Evolutionary conservation across 2,329 filamentous ascomycete genomes (phyloP).

Genomic region (Dothistroma pini): DNA sequence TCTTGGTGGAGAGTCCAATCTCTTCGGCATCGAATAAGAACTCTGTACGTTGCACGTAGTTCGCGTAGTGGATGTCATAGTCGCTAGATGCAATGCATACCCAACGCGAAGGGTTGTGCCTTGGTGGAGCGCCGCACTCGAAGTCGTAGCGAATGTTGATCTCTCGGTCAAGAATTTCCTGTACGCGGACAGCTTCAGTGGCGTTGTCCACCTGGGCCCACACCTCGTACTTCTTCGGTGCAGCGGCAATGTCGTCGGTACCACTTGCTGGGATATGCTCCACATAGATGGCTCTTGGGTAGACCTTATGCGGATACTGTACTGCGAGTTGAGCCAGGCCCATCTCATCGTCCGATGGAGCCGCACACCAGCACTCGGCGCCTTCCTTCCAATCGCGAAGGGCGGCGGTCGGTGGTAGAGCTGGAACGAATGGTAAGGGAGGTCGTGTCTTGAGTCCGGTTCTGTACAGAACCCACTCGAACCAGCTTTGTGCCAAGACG

Average conservation of each 20-base stretch:
- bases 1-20: constrained; percentile 31
- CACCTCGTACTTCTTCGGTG: constrained; percentile 44
- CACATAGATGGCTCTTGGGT: constrained; percentile 41
- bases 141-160: constrained; percentile 8
- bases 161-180: constrained; percentile 18
- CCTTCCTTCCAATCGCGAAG: constrained; percentile 70
- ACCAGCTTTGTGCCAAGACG: constrained; percentile 27
- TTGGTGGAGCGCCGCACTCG: constrained; percentile 17
- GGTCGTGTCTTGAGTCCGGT: neutral
- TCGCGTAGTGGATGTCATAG: constrained; percentile 41
- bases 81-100: constrained; percentile 40
- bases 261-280: constrained; percentile 44
- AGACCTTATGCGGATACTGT: constrained; percentile 35
- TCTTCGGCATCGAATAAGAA: constrained; percentile 30
- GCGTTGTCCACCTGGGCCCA: constrained; percentile 39
- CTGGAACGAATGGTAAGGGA: neutral
- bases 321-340: constrained; percentile 64
- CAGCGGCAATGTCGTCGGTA: constrained; percentile 39
- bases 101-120: constrained; percentile 26
- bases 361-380: constrained; percentile 84
- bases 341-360: constrained; percentile 42
- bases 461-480: neutral
- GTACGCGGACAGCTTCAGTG: constrained; percentile 7
- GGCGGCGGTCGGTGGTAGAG: constrained; percentile 43
- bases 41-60: constrained; percentile 42